These are phyloP conservation scores for Phaeomoniella chlamydospora DNA, from an alignment of 2,329 filamentous ascomycete species.

Conservation along the genomic window DNA sequence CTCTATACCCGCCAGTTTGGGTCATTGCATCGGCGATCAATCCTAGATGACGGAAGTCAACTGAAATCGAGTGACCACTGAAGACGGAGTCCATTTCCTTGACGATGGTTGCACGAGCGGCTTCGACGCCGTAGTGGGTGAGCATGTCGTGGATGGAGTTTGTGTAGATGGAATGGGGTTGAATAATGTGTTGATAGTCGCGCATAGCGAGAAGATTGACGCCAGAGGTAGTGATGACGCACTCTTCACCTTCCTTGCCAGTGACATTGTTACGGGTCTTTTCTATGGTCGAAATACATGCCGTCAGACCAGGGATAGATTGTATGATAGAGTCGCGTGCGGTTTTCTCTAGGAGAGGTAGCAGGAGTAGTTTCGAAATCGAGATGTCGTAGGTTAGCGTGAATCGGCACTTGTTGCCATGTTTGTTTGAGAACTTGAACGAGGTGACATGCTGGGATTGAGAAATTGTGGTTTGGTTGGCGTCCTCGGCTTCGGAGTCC, in stretches of 20 bases:
- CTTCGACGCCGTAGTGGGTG: constrained; percentile 80
- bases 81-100: constrained; percentile 78
- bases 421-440: constrained; percentile 66
- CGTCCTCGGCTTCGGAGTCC: constrained; percentile 24
- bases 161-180: constrained; percentile 73
- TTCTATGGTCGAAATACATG: constrained; percentile 46
- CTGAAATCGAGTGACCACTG: constrained; percentile 75
- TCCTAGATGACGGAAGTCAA: constrained; percentile 85
- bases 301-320: constrained; percentile 62
- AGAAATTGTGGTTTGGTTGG: constrained; percentile 40
- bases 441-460: constrained; percentile 46
- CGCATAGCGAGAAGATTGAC: constrained; percentile 88
- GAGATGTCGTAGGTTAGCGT: constrained; percentile 67
- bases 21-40: constrained; percentile 98
- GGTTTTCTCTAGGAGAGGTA: constrained; percentile 74
- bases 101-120: constrained; percentile 75
- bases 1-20: constrained; percentile 72
- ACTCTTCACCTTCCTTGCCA: constrained; percentile 21
- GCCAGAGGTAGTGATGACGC: constrained; percentile 51
- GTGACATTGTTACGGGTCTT: constrained; percentile 35
- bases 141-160: constrained; percentile 88
- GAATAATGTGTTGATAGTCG: constrained; percentile 68
- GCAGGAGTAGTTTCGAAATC: constrained; percentile 83
- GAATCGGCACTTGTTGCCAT: constrained; percentile 63
- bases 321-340: constrained; percentile 71